Percentiles rank a stretch among this genome's conserved stretches.
Evolutionary conservation across 208 protist species (phyloP).

Genomic region (Wallacemonas collosoma): DNA sequence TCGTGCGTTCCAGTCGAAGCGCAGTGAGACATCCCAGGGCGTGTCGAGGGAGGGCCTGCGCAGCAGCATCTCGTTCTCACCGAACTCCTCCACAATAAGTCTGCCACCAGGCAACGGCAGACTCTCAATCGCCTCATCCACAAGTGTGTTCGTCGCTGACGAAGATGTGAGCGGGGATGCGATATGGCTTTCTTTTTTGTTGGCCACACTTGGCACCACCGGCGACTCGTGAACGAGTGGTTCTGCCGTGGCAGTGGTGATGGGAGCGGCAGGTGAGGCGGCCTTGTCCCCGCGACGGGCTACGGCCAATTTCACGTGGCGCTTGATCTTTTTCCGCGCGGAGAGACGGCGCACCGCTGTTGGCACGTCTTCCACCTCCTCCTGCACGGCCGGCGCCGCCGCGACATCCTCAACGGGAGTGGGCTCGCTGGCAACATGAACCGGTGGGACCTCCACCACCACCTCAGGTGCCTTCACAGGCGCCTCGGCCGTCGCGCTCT

Average conservation of each 20-base stretch:
- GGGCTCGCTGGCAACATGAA: background rate
- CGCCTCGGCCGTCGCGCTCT: too few species aligned
- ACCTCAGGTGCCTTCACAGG: background rate
- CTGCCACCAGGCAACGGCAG: slow-evolving; percentile 52
- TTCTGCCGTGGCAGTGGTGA: background rate
- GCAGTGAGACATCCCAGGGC: slow-evolving; percentile 69
- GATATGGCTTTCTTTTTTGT: background rate
- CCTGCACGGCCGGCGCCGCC: background rate
- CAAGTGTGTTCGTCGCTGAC: slow-evolving; percentile 15
- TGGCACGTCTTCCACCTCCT: background rate
- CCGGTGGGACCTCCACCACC: background rate
- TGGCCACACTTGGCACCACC: background rate
- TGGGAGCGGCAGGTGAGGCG: background rate
- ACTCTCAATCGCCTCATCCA: slow-evolving; percentile 23
- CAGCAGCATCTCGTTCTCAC: slow-evolving; percentile 59
- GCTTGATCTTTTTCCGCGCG: background rate
- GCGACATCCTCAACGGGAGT: background rate
- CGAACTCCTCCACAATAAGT: slow-evolving; percentile 67
- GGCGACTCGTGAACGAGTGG: background rate
- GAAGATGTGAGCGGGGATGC: background rate
- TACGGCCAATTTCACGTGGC: background rate
- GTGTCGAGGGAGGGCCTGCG: slow-evolving; percentile 55
- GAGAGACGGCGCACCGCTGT: background rate
- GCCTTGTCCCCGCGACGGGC: background rate
- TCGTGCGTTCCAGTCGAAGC: slow-evolving; percentile 74